Percentiles rank a stretch among this genome's conserved stretches.
phyloP scores from a whole-genome alignment of 768 basidiomycete species.

The Leccinum obscurum region DNA sequence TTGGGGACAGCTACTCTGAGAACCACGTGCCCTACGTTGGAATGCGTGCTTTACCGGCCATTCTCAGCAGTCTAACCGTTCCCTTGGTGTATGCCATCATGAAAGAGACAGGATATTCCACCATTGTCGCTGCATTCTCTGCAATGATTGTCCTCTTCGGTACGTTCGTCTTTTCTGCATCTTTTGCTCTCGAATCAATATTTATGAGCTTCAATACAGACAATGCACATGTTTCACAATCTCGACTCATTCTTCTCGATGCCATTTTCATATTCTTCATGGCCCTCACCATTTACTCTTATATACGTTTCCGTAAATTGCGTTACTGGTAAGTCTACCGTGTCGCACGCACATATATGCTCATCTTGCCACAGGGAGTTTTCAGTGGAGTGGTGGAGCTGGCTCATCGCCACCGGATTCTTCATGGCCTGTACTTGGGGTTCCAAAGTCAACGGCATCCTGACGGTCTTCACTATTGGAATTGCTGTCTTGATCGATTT shows the following conservation, averaged over 20 bases:
- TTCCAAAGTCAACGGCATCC: conserved; percentile 95
- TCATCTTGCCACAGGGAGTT: conserved; percentile 64
- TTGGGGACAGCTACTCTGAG: conserved; percentile 88
- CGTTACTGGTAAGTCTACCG: conserved; percentile 69
- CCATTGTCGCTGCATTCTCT: conserved; percentile 87
- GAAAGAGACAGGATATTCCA: conserved; percentile 97
- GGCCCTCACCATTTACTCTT: conserved; percentile 88
- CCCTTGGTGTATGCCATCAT: conserved; percentile 94
- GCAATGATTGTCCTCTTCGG: conserved; percentile 86
- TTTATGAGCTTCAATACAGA: conserved; percentile 49
- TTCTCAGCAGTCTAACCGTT: conserved; percentile 87
- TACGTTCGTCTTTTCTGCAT: conserved; percentile 38
- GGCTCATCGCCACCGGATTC: conserved; percentile 86
- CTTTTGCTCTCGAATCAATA: background rate
- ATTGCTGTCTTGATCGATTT: conserved; percentile 90
- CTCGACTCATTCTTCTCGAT: conserved; percentile 95
- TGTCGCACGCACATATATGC: background rate
- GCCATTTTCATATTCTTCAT: conserved; percentile 95
- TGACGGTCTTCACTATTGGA: conserved; percentile 88
- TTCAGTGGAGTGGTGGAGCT: conserved; percentile 89
- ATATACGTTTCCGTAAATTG: conserved; percentile 91
- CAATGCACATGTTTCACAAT: conserved; percentile 94
- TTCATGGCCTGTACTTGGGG: conserved; percentile 97
- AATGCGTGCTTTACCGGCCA: conserved; percentile 88
- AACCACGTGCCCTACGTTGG: conserved; percentile 92